Evolutionary conservation across 1,139 yeast genomes (phyloP), one percentile per base, ranked within the genome.

Genomic region (Groenewaldozyma auringiensis): DNA sequence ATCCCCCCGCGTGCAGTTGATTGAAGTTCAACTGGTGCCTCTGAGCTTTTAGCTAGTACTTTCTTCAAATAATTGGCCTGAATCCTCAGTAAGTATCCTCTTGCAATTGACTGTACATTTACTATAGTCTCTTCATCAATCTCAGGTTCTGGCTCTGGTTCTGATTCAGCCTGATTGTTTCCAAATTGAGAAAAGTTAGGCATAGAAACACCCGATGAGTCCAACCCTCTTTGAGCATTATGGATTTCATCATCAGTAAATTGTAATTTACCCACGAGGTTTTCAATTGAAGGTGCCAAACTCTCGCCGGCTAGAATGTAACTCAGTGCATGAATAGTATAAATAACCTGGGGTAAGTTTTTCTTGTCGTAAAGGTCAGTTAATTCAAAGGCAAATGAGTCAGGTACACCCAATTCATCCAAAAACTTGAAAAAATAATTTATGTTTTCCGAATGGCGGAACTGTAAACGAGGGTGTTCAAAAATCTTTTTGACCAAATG

Each of bases 301-400:
- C 70, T 61, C 68, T 66, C 69, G 69, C 68, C 59, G 63, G 78
- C 77, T 55, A 81, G 72, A 67, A 79, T 80, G 64, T 76, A 85
- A 40, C 92, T 81, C 56, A 92, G 69, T 1, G 96, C 96, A 66
- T 92, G 96, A 37, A 92, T 69, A 57, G 97, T 88, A 62, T 88
- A 89, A 65, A 94, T 84, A 20, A 94, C 97, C 60, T 87, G 89
- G 18, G 98, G 97, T 20, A 89, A 77, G 58, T 92, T 86, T 58
- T 88, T 89, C 57, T 85, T 84, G 61, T 92, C 97, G 64, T 88
- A 94, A 38, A 92, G 71, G 65, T 92, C 99, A 1, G 95, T 88
- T 48, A 89, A 73, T 61, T 89, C 97, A 61, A 92, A 92, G 41
- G 87, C 74, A 61, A 89, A 92, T 45, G 88, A 71, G 18, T 68